phyloP scores from a whole-genome alignment of 495 filamentous ascomycete genomes.

The Penicillium desertorum region DNA sequence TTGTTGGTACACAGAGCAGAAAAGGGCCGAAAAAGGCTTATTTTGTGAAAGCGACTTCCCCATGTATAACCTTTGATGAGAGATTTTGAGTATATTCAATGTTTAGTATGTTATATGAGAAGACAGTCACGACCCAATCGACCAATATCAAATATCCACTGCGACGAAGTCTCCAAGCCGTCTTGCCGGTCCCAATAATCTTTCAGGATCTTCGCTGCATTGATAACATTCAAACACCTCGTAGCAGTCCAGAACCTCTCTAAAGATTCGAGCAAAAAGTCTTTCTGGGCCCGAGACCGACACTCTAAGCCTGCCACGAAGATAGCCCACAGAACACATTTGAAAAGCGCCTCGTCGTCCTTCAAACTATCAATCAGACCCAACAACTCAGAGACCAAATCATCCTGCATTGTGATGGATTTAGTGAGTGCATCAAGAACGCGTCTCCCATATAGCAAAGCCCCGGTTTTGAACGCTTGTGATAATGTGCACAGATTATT shows the following conservation, averaged over 20 bases:
- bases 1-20: too few species aligned
- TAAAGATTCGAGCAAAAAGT: slow-evolving; percentile 29
- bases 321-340: slow-evolving; percentile 58
- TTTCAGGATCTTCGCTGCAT: slow-evolving; percentile 32
- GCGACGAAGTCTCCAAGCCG: slow-evolving; percentile 9
- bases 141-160: slow-evolving; percentile 45
- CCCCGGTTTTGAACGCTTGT: slow-evolving; percentile 34
- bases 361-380: slow-evolving; percentile 44
- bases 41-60: too few species aligned
- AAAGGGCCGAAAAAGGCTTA: too few species aligned
- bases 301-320: slow-evolving; percentile 56
- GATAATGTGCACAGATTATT: slow-evolving; percentile 27
- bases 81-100: neutral
- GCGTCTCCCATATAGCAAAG: slow-evolving; percentile 35
- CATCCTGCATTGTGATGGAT: slow-evolving; percentile 23
- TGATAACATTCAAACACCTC: slow-evolving; percentile 41
- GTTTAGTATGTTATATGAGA: slow-evolving; percentile 27
- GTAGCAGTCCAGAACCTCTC: slow-evolving; percentile 42
- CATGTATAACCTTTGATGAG: neutral
- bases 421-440: slow-evolving; percentile 31
- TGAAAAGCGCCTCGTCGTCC: slow-evolving; percentile 48
- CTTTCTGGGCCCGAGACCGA: slow-evolving; percentile 25
- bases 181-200: slow-evolving; percentile 30
- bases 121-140: slow-evolving; percentile 41
- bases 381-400: slow-evolving; percentile 44